Base-by-base conservation (phyloP, 164 flowering plant species). In the Aristolochia contorta region DNA sequence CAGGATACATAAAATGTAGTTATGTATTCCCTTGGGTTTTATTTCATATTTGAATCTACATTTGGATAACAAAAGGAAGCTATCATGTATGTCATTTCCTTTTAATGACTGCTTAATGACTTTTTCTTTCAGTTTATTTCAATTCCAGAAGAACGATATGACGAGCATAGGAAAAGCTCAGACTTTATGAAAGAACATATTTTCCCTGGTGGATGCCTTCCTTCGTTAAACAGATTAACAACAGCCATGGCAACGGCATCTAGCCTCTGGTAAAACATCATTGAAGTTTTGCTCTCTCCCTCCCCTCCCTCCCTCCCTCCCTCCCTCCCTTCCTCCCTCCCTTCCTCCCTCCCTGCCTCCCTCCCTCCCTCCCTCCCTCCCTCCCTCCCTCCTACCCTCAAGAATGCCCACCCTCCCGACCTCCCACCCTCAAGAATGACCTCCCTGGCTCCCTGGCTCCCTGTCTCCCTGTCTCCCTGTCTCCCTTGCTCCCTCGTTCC, bases 171-270 rank as follows among this genome's bases (percentile, higher is more conserved):
- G 62, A 80, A 65, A 67, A 92, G 91, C 72, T 84, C 96, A 18
- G 94, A 82, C 74, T 92, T 92, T 62, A 86, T 92, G 25, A 89
- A 86, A 75, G 96, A 92, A 63, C 87, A 92, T 30, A 92, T 92
- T 48, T 92, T 92, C 61, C 96, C 96, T 16, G 91, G 96, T 22
- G 96, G 96, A 55, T 84, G 89, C 63, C 65, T 92, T 56, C 96
- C 96, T 37, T 85, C 85, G 16, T 68, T 92, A 43, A 82, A 79
- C 62, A 77, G 94, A 72, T 64, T 89, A 64, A 87, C 86, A 64
- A 71, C 96, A 59, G 96, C 96, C 58, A 92, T 92, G 98, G 78
- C 81, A 60, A 41, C 86, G 61, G 59, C 89, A 50, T 80, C 98
- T 19, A 79, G 86, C 66, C 87, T 92, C 57, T 81, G 90, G 97